Evolutionary conservation across 2,329 filamentous ascomycete species (phyloP).

Genomic region (Hymenoscyphus salicellus): DNA sequence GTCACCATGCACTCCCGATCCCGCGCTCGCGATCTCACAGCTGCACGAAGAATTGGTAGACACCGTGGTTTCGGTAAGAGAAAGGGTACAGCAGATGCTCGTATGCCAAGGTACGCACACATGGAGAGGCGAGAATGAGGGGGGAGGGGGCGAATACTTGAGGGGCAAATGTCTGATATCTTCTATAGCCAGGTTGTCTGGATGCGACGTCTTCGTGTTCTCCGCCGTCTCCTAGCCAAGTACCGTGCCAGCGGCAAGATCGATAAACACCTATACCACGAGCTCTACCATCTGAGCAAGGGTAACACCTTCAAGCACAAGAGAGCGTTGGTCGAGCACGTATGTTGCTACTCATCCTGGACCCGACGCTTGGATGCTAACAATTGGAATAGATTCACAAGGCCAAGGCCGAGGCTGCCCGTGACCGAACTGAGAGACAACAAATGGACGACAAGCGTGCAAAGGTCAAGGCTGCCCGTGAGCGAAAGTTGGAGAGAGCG

Average conservation of each 20-base stretch:
- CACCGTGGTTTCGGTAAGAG: constrained; percentile 99
- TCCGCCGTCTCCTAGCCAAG: constrained; percentile 98
- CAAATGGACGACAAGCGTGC: constrained; percentile 99
- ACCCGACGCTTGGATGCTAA: constrained; percentile 19
- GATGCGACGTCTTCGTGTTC: constrained; percentile 99
- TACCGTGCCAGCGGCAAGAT: constrained; percentile 99
- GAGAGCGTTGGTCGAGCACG: constrained; percentile 99
- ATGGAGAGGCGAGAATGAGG: neutral
- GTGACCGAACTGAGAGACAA: constrained; percentile 94
- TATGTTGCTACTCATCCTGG: constrained; percentile 57
- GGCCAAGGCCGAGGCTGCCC: constrained; percentile 98
- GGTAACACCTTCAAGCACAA: constrained; percentile 99
- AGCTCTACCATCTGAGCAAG: constrained; percentile 99
- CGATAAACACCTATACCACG: constrained; percentile 99
- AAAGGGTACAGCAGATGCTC: constrained; percentile 99
- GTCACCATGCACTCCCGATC: constrained; percentile 99
- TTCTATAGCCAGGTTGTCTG: constrained; percentile 83
- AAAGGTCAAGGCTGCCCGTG: constrained; percentile 99
- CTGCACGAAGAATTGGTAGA: constrained; percentile 89
- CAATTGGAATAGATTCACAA: constrained; percentile 80
- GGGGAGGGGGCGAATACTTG: constrained; percentile 31
- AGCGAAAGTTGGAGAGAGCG: constrained; percentile 93
- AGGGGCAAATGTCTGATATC: constrained; percentile 29
- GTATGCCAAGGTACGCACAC: constrained; percentile 87
- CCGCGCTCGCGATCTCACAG: constrained; percentile 91